Evolutionary conservation across 2,329 filamentous ascomycete genomes (phyloP).

Genomic region (Beauveria varroae): DNA sequence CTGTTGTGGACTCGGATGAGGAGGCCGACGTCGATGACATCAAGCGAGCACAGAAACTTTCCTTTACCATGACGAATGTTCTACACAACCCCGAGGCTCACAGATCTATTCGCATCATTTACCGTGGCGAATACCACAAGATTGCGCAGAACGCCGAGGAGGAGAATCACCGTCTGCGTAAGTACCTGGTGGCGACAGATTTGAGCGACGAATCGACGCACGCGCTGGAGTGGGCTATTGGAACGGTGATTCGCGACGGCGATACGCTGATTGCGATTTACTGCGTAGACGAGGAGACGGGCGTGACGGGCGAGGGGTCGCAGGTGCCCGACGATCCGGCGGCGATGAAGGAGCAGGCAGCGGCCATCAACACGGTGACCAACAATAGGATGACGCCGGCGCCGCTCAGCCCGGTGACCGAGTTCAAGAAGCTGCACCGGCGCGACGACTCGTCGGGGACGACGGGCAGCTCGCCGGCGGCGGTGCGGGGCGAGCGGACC

Average conservation of each 20-base stretch:
- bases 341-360: constrained; percentile 67
- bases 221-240: constrained; percentile 94
- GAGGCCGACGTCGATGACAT: constrained; percentile 81
- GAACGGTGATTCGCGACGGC: constrained; percentile 86
- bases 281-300: constrained; percentile 82
- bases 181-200: constrained; percentile 94
- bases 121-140: constrained; percentile 75
- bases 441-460: constrained; percentile 23
- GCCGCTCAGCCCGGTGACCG: constrained; percentile 26
- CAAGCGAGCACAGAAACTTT: constrained; percentile 77
- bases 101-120: constrained; percentile 80
- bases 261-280: constrained; percentile 92
- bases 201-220: constrained; percentile 91
- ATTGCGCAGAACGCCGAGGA: constrained; percentile 73
- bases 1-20: constrained; percentile 72
- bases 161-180: constrained; percentile 69
- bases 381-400: constrained; percentile 28
- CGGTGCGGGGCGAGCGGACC: constrained; percentile 38
- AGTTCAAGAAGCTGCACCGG: constrained; percentile 24
- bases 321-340: constrained; percentile 65
- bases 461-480: constrained; percentile 37
- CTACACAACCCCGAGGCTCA: constrained; percentile 68
- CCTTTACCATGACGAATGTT: constrained; percentile 72
- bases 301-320: constrained; percentile 43
- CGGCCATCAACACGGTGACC: constrained; percentile 59